Conservation (phyloP, 2,329 filamentous ascomycete species). For the Chrysosporium keratinophilum region DNA sequence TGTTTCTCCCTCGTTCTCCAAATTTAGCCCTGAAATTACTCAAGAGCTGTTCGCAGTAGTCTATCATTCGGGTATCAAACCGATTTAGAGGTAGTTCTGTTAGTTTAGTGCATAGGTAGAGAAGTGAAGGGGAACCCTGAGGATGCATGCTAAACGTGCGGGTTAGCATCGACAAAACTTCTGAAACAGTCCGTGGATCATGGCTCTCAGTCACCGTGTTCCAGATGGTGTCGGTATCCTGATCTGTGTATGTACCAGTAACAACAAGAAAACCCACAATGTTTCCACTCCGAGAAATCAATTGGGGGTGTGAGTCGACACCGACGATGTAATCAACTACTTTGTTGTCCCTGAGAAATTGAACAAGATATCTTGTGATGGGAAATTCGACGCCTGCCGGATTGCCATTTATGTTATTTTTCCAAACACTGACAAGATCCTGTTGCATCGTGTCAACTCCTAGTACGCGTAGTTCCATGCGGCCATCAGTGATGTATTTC, state of each 20-base stretch:
- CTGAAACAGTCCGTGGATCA: slow-evolving; percentile 73
- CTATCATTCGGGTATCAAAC: slow-evolving; percentile 53
- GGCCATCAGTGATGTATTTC: slow-evolving; percentile 67
- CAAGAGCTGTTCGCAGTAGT: slow-evolving; percentile 51
- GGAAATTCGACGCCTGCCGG: slow-evolving; percentile 38
- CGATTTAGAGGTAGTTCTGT: slow-evolving; percentile 51
- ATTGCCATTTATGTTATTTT: slow-evolving; percentile 42
- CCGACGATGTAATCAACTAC: slow-evolving; percentile 81
- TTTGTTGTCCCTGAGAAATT: slow-evolving; percentile 57
- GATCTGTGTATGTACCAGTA: slow-evolving; percentile 58
- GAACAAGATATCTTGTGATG: slow-evolving; percentile 57
- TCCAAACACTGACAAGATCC: slow-evolving; percentile 60
- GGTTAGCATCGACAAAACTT: slow-evolving; percentile 58
- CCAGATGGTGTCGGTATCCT: slow-evolving; percentile 75
- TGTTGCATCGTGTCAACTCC: slow-evolving; percentile 64
- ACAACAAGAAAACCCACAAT: slow-evolving; percentile 80
- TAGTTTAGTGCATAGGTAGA: slow-evolving; percentile 63
- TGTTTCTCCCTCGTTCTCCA: slow-evolving; percentile 21
- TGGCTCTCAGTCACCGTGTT: slow-evolving; percentile 68
- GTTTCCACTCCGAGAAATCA: slow-evolving; percentile 70
- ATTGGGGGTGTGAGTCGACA: slow-evolving; percentile 81
- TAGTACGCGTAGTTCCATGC: slow-evolving; percentile 80
- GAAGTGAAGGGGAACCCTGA: slow-evolving; percentile 37
- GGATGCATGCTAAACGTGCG: slow-evolving; percentile 39
- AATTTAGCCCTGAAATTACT: slow-evolving; percentile 40